Evolutionary conservation across 2,329 filamentous ascomycete genomes (phyloP).

Genomic region (Ascosphaera pollenicola): DNA sequence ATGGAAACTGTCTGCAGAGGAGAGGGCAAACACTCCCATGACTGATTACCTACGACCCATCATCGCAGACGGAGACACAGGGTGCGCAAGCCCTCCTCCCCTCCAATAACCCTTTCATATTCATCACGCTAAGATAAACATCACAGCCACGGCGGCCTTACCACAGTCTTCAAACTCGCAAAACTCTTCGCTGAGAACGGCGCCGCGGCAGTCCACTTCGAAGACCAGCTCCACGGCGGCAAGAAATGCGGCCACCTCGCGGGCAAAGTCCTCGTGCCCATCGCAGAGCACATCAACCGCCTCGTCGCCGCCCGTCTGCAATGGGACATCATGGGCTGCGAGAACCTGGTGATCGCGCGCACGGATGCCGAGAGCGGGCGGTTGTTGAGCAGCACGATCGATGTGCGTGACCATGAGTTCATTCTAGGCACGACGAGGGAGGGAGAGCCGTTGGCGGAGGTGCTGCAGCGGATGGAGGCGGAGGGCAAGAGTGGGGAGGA

Average conservation of each 20-base stretch:
- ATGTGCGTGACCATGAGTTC: constrained; percentile 90
- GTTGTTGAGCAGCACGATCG: constrained; percentile 73
- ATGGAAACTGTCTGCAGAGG: constrained; percentile 50
- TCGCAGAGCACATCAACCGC: constrained; percentile 90
- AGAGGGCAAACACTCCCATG: constrained; percentile 59
- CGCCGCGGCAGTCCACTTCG: constrained; percentile 88
- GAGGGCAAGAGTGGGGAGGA: constrained; percentile 54
- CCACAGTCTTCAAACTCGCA: constrained; percentile 81
- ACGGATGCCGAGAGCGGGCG: constrained; percentile 91
- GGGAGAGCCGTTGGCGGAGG: constrained; percentile 67
- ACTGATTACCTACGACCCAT: constrained; percentile 87
- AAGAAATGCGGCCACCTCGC: constrained; percentile 97
- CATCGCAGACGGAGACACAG: constrained; percentile 88
- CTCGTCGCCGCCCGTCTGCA: constrained; percentile 83
- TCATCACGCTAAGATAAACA: constrained; percentile 1
- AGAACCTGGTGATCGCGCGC: constrained; percentile 84
- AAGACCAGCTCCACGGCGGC: constrained; percentile 91
- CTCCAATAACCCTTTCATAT: background rate
- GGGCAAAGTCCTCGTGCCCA: constrained; percentile 84
- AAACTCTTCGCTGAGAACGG: constrained; percentile 97
- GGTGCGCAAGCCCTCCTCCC: constrained; percentile 18
- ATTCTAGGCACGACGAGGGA: constrained; percentile 69
- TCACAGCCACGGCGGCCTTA: constrained; percentile 61
- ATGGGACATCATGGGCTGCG: constrained; percentile 93
- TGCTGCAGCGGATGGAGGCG: constrained; percentile 72